Base-by-base conservation (phyloP, 495 filamentous ascomycete genomes). In the Tuber calosporum region DNA sequence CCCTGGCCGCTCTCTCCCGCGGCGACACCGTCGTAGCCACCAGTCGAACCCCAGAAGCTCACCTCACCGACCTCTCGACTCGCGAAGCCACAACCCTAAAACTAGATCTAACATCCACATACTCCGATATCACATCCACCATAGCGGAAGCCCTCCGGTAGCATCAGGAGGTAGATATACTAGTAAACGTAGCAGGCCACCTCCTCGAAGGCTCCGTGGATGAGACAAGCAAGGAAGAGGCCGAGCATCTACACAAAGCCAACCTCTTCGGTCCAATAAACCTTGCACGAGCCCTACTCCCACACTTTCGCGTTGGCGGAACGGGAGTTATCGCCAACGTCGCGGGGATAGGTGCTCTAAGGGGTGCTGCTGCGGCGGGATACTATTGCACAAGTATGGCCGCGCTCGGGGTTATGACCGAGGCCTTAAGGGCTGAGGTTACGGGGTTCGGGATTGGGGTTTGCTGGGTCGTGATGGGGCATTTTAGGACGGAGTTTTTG, bases 181-280 rank as follows among this genome's bases (percentile, higher is more conserved):
- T 87, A n/a, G 76, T 87, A 39, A 86, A 87, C 71, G 84, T 85
- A 38, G 84, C 85, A 15, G 85, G 80, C 13, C 83, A 84, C 68
- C 79, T 76, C 20, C 73, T 84, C 20, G 62, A 83, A 26, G 85
- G 82, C 34, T 77, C 79, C 15, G 68, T 85, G 30, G 85, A 87
- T 71, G 85, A 86, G 15, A 71, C 53, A n/a, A 82, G 81, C 34
- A 53, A 80, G 26, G 77, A 79, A 2, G 73, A 80, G 17, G 74
- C 83, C 45, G 45, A 75, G 3, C 72, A 68, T 1, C 79, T 83
- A 53, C 83, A 84, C 73, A 79, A 82, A 69, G 82, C 81, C 36
- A 87, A 87, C 69, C 80, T 86, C 67, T 82, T 86, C 76, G 83
- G 83, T 34, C 74, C 81, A 6, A 66, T 87, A 19, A 79, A 80